Conservation (phyloP, 176 grass and related monocot genomes). For the maize (Zea mays) region Zm-B73-REFERENCE-NAM-5.0 NC_050100.1:3396501-3397000, state of each 20-base stretch:
- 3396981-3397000: neutral
- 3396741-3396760: neutral
- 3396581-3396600: slow-evolving; percentile 9
- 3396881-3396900: neutral
- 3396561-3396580: neutral
- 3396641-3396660: slow-evolving; percentile 15
- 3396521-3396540: too few relatives aligned
- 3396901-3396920: neutral
- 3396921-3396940: neutral
- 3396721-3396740: neutral
- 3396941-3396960: neutral
- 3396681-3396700: slow-evolving; percentile 26
- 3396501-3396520: too few relatives aligned
- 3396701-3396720: slow-evolving; percentile 14
- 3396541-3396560: neutral
- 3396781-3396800: too few relatives aligned
- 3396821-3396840: slow-evolving; percentile 20
- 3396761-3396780: neutral
- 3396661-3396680: neutral
- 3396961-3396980: neutral
- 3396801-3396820: neutral
- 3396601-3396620: neutral
- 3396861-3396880: neutral
- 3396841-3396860: slow-evolving; percentile 5
- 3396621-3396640: neutral